A percentile compares a stretch with the other conserved stretches of the same genome.
Conservation (phyloP, 2,329 filamentous ascomycete genomes). For the Sarocladium oryzae region DNA sequence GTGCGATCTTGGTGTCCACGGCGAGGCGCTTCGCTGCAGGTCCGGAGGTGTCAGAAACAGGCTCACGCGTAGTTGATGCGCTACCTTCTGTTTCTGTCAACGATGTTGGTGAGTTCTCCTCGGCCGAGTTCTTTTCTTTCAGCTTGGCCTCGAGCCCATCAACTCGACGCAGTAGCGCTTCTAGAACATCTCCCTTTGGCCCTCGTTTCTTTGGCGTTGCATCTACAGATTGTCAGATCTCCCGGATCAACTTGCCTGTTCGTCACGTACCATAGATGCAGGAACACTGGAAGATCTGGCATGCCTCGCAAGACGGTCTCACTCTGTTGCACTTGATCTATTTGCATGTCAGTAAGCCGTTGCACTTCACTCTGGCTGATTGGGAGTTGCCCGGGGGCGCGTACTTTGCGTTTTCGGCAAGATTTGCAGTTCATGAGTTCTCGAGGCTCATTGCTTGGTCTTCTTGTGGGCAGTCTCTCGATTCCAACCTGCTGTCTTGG, state of each 20-base stretch:
- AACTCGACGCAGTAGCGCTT: constrained; percentile 76
- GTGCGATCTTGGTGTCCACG: constrained; percentile 24
- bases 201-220: constrained; percentile 85
- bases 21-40: constrained; percentile 34
- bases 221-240: constrained; percentile 43
- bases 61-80: neutral
- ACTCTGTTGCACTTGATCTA: constrained; percentile 91
- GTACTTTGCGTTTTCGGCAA: constrained; percentile 84
- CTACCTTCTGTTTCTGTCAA: neutral
- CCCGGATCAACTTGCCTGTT: neutral
- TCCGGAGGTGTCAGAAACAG: constrained; percentile 21
- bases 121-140: constrained; percentile 54
- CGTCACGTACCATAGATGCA: constrained; percentile 72
- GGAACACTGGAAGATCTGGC: constrained; percentile 80
- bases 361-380: neutral
- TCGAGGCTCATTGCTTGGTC: constrained; percentile 67
- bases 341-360: neutral
- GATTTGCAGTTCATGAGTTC: constrained; percentile 97
- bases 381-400: constrained; percentile 14
- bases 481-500: constrained; percentile 75
- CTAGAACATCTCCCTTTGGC: constrained; percentile 83
- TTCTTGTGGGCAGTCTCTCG: constrained; percentile 66
- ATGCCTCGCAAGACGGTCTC: constrained; percentile 79
- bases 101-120: constrained; percentile 17
- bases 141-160: constrained; percentile 78